Conservation (phyloP, 306 rosid genomes). For the Medicago truncatula region MtrunA17r5.0-ANR NC_053046.1:4250001-4250500, state of each 20-base stretch:
- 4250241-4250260: slow-evolving; percentile 23
- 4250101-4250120: slow-evolving; percentile 7
- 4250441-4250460: slow-evolving; percentile 38
- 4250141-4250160: slow-evolving; percentile 15
- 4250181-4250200: slow-evolving; percentile 69
- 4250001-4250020: slow-evolving; percentile 68
- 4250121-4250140: slow-evolving; percentile 9
- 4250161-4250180: slow-evolving; percentile 58
- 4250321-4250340: slow-evolving; percentile 60
- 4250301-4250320: slow-evolving; percentile 75
- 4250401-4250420: slow-evolving; percentile 67
- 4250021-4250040: slow-evolving; percentile 64
- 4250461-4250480: slow-evolving; percentile 41
- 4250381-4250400: slow-evolving; percentile 58
- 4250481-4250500: slow-evolving; percentile 46
- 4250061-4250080: not conserved
- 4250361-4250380: slow-evolving; percentile 54
- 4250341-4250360: slow-evolving; percentile 58
- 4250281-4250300: slow-evolving; percentile 43
- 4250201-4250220: slow-evolving; percentile 63
- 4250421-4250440: slow-evolving; percentile 60
- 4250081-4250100: not conserved
- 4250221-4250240: slow-evolving; percentile 52
- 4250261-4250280: too few relatives aligned
- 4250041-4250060: slow-evolving; percentile 27